A percentile compares a stretch with the other conserved stretches of the same genome.
phyloP scores from a whole-genome alignment of 257 asterid species.

The Rehmannia glutinosa region DNA sequence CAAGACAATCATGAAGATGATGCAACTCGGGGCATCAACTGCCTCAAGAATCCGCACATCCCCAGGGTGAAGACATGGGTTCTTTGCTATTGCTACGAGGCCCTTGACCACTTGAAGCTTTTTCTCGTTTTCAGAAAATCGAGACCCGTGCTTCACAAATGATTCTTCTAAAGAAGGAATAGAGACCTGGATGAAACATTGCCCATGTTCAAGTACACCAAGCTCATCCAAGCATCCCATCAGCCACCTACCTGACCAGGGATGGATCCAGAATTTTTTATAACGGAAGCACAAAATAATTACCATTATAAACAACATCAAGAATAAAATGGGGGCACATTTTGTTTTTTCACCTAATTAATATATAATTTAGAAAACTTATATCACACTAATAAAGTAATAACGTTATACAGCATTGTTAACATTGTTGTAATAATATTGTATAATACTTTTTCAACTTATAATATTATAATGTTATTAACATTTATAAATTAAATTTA shows the following conservation, averaged over 20 bases:
- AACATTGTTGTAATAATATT: too few species aligned
- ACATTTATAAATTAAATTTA: too few species aligned
- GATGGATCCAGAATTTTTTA: too few species aligned
- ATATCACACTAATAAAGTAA: too few species aligned
- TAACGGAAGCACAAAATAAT: too few species aligned
- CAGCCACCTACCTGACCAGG: conserved; percentile 91
- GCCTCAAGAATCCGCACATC: conserved; percentile 88
- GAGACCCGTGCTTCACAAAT: conserved; percentile 64
- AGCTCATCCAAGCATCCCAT: conserved; percentile 92
- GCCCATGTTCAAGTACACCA: conserved; percentile 68
- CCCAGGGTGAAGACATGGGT: conserved; percentile 94
- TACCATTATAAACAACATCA: too few species aligned
- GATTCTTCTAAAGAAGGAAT: conserved; percentile 57
- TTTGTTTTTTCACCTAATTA: too few species aligned
- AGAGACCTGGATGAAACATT: conserved; percentile 82
- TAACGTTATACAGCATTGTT: too few species aligned
- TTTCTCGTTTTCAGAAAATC: conserved; percentile 45
- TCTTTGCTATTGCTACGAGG: conserved; percentile 75
- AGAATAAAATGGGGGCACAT: too few species aligned
- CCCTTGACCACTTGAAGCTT: conserved; percentile 55
- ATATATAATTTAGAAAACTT: too few species aligned
- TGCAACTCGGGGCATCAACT: conserved; percentile 52
- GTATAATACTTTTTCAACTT: too few species aligned
- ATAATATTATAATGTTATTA: too few species aligned
- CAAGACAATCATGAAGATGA: conserved; percentile 74